Percentiles rank a stretch among this genome's conserved stretches.
Evolutionary conservation across 768 basidiomycete genomes (phyloP).

Genomic region (Lentinus tigrinus): DNA sequence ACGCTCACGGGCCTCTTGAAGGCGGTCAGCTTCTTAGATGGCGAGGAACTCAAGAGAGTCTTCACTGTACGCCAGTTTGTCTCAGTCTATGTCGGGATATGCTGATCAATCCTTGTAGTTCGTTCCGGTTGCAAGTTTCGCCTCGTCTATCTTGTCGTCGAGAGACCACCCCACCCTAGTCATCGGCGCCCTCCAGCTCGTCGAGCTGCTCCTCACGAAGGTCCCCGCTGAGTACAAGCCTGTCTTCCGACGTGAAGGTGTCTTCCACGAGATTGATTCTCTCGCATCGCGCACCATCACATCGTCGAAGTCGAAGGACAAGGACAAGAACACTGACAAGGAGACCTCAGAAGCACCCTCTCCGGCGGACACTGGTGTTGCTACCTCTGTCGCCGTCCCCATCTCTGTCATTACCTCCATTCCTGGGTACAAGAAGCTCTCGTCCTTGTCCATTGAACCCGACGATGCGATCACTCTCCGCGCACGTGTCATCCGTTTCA

Average conservation of each 20-base stretch:
- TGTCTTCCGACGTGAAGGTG: constrained; percentile 91
- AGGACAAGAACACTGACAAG: constrained; percentile 35
- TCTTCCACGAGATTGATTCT: constrained; percentile 89
- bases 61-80: constrained; percentile 58
- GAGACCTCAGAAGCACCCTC: constrained; percentile 38
- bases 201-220: constrained; percentile 86
- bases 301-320: constrained; percentile 49
- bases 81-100: constrained; percentile 1
- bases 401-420: constrained; percentile 43
- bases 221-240: constrained; percentile 83
- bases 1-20: constrained; percentile 86
- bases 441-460: constrained; percentile 70
- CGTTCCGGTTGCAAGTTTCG: constrained; percentile 94
- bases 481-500: constrained; percentile 87
- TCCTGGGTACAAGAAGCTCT: constrained; percentile 68
- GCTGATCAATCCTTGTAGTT: constrained; percentile 45
- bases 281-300: constrained; percentile 66
- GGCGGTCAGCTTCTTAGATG: constrained; percentile 85
- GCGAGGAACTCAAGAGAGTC: constrained; percentile 71
- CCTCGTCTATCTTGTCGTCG: constrained; percentile 90
- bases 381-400: constrained; percentile 36
- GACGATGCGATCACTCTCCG: constrained; percentile 92
- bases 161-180: constrained; percentile 88
- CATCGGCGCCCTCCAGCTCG: constrained; percentile 87
- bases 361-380: constrained; percentile 35